Conservation (phyloP, 805 yeast species). For the Metschnikowia sp. region DNA sequence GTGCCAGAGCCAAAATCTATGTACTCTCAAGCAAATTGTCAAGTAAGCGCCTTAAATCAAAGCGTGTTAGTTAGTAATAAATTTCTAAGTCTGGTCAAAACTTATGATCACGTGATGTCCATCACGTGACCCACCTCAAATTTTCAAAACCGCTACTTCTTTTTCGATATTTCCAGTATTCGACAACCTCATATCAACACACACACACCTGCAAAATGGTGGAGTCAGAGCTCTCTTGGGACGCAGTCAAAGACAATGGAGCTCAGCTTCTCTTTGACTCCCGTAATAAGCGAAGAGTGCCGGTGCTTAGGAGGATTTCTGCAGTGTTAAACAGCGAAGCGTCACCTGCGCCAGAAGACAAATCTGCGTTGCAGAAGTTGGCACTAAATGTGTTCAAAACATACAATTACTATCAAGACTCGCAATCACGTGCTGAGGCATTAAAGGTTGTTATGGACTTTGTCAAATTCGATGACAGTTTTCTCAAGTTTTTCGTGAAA, state of each 20-base stretch:
- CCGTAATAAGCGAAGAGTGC: slow-evolving; percentile 32
- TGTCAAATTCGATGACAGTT: slow-evolving; percentile 27
- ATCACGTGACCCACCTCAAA: slow-evolving; percentile 3
- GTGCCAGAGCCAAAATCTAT: no score
- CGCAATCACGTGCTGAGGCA: slow-evolving; percentile 44
- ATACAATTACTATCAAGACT: slow-evolving; percentile 50
- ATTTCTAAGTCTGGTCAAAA: background rate
- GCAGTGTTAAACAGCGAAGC: slow-evolving; percentile 19
- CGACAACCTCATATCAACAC: background rate
- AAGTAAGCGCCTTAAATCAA: no score
- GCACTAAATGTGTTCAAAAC: slow-evolving; percentile 41
- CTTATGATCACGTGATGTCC: background rate
- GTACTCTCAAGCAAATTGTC: no score
- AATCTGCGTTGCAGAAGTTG: slow-evolving; percentile 19
- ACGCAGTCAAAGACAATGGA: slow-evolving; percentile 17
- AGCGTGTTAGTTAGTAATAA: no score
- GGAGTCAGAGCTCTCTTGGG: slow-evolving; percentile 8
- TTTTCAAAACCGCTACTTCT: background rate
- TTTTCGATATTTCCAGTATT: background rate
- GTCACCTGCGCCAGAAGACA: slow-evolving; percentile 2
- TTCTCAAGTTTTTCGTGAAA: slow-evolving; percentile 33
- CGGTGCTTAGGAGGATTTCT: slow-evolving; percentile 30
- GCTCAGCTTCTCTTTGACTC: slow-evolving; percentile 29
- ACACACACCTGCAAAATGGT: slow-evolving; percentile 1
- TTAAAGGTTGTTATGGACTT: slow-evolving; percentile 37